Evolutionary conservation across 805 yeast genomes (phyloP), one percentile per base, ranked within the genome.

Genomic region (Tetrapisispora namnaoensis): DNA sequence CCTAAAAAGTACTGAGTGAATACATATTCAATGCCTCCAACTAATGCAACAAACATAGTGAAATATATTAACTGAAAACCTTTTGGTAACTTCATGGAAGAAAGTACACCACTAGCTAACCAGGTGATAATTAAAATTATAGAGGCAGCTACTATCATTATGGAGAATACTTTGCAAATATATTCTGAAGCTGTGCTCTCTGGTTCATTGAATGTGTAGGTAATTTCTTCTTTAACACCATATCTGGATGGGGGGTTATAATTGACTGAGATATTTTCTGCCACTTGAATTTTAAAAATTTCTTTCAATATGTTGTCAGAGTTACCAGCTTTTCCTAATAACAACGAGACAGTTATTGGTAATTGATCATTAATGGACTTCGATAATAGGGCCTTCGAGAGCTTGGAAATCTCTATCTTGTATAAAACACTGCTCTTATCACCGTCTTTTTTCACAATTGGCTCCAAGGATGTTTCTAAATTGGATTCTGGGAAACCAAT

Each of bases 181-280:
- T 71, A 51, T 9, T 78, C 66, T 48, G 76, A 68, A 13, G 78
- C 80, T 35, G 81, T 77, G 34, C 65, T 65, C 20, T 80, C 78
- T n/a, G 75, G 76, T 4, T 66, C 62, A 48, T 71, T 73, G 70
- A 87, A 88, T 36, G 67, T 61, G 63, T 86, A 88, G 53, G 64
- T 65, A 54, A 87, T 83, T 65, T 83, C 89, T 2, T 81, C 77
- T 60, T 73, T 63, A 14, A 74, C 62, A 2, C 75, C 83, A 49
- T 73, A 65, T 46, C 66, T 55, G 3, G 45, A 18, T 30, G 65
- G 64, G 35, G 44, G 47, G 6, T 38, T 36, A 20, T 49, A 51
- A 11, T 28, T 45, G n/a, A 37, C 43, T 21, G 20, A 16, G 10
- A 34, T 37, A 41, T 50, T 44, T n/a, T 17, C n/a, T 7, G 36